Percentiles rank a stretch among this genome's conserved stretches.
Evolutionary conservation across 148 eudicot species (phyloP).

Genomic region (Nepenthes gracilis): DNA sequence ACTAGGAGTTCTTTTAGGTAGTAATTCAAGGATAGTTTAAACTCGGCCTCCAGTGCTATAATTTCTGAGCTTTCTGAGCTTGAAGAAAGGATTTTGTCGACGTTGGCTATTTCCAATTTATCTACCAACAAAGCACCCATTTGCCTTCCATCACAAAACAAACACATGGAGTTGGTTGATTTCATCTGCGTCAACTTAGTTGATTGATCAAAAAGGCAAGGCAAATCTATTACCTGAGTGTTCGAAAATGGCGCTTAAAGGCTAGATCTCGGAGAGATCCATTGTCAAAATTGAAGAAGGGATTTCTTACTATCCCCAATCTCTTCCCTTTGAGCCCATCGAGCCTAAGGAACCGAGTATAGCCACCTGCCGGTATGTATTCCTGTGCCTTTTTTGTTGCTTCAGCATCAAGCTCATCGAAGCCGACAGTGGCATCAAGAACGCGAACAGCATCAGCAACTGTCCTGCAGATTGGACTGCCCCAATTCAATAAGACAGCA

Average conservation of each 20-base stretch:
- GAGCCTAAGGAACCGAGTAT: constrained; percentile 25
- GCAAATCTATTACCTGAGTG: constrained; percentile 18
- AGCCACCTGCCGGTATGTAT: constrained; percentile 34
- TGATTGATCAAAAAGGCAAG: neutral
- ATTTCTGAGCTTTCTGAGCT: constrained; percentile 8
- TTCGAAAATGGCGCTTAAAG: constrained; percentile 20
- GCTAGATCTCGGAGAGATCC: neutral
- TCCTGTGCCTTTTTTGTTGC: constrained; percentile 22
- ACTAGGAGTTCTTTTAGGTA: constrained; percentile 25
- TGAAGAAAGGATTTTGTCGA: constrained; percentile 16
- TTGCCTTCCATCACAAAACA: constrained; percentile 11
- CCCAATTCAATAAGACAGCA: neutral
- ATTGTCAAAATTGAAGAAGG: constrained; percentile 11
- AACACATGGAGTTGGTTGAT: neutral
- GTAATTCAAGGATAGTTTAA: constrained; percentile 32
- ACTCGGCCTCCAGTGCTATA: constrained; percentile 24
- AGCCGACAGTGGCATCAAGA: constrained; percentile 35
- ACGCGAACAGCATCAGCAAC: constrained; percentile 39
- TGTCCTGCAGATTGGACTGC: constrained; percentile 47
- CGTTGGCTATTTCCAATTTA: constrained; percentile 26
- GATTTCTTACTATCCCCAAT: constrained; percentile 27
- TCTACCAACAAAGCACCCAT: constrained; percentile 38
- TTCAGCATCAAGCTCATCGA: constrained; percentile 22
- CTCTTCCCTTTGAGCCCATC: constrained; percentile 48
- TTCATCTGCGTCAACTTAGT: neutral